Base-by-base conservation (phyloP, 148 eudicot genomes). In the Rhododendron henanense region DNA sequence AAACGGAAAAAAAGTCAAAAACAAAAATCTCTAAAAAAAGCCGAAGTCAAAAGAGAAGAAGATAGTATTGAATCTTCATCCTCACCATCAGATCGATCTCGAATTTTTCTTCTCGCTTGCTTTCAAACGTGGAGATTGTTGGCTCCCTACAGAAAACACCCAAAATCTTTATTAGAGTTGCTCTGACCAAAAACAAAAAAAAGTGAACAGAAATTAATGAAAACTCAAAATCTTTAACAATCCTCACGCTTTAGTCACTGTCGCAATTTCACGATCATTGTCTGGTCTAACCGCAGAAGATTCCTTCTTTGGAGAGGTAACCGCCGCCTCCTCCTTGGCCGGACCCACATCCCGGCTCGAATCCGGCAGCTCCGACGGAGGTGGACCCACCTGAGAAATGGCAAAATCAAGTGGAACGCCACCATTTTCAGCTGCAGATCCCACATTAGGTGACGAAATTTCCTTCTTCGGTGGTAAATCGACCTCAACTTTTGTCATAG, bases 11-110 rank as follows among this genome's bases (percentile, higher is more conserved):
- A 33, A 44, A 50, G 57, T 18, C 31, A 23, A 41, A 69, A 69
- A 50, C 0, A 14, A 59, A 35, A 82, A 39, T n/a, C 25, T 16
- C 19, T 55, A 44, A 59, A 59, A 63, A 63, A 23, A 2, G 23
- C 31, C 61, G 2, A 81, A 16, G n/a, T 41, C 85, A 61, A 47
- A n/a, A 10, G 21, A 28, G 16, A 25, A 21, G 13, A 14, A 51
- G 7, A 65, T 59, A 80, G 45, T 28, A 47, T 9, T 69, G 47
- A 69, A 51, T 84, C 48, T 85, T 81, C 63, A 85, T 82, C 67
- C 92, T 89, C 67, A 97, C 99, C 99, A 95, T 95, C 89, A 97
- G 96, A 95, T 97, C 99, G 89, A 95, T 95, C 89, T 95, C 88
- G 81, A 90, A 91, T 82, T 93, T 97, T 50, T 94, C 96, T 84